These are phyloP conservation scores for Trichosanthes cucumerina DNA, from an alignment of 306 rosid genomes.

Conservation along the genomic window DNA sequence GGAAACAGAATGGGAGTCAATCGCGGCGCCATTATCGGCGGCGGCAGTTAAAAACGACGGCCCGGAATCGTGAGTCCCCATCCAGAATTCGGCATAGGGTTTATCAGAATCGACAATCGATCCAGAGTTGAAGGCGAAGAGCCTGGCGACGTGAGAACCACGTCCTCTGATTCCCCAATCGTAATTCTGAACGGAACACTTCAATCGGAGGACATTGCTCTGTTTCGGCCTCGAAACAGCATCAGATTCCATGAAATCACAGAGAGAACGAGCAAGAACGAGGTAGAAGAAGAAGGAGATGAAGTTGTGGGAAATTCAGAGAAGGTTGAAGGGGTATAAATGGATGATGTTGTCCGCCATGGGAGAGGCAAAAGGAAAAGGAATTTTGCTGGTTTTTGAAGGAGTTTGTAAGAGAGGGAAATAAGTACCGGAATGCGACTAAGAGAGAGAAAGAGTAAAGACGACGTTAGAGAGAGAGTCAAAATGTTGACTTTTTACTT, in stretches of 20 bases:
- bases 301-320: neutral
- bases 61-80: conserved; percentile 86
- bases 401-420: conserved; percentile 5
- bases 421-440: neutral
- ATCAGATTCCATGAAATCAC: conserved; percentile 1
- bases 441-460: neutral
- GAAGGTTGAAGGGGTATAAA: neutral
- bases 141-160: conserved; percentile 53
- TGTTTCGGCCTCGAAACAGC: neutral
- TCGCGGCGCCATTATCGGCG: conserved; percentile 12
- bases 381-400: conserved; percentile 8
- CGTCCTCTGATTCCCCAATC: conserved; percentile 71
- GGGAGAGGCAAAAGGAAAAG: neutral
- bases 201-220: conserved; percentile 34
- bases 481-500: neutral
- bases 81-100: conserved; percentile 92
- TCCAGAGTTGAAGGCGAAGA: conserved; percentile 47
- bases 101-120: conserved; percentile 30
- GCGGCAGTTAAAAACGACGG: conserved; percentile 47
- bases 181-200: conserved; percentile 62
- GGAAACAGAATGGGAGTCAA: conserved; percentile 15
- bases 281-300: neutral
- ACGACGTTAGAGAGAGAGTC: neutral
- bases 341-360: neutral
- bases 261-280: neutral